Base-by-base conservation (phyloP, 495 filamentous ascomycete species). In the Tuber brumale region DNA sequence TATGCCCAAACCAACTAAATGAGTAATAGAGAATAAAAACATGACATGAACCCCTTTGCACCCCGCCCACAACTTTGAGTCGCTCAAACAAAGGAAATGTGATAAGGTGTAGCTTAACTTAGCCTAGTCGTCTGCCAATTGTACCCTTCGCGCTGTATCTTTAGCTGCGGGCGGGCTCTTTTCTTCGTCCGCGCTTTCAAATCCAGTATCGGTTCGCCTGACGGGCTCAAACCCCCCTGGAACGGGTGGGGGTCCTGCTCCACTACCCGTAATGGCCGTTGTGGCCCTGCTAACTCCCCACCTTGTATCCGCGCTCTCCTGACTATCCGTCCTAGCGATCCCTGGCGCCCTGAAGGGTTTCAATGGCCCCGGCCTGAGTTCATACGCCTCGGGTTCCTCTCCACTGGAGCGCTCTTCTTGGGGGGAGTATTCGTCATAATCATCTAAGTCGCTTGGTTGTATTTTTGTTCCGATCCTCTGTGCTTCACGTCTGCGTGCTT, bases 401-500 rank as follows among this genome's bases (percentile, higher is more conserved):
- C 76, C 19, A 69, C 77, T n/a, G 73, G 79, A 72, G 70, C 57
- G 23, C 70, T 66, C 57, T 66, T 27, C 44, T 21, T 79, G 78
- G 44, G 70, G 39, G 39, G 45, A 75, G 39, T 79, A 76, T 35
- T 70, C 72, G 9, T 45, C 18, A 43, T 76, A 76, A 41, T 72
- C 70, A 44, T 80, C 78, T 12, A 57, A 76, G 37, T 74, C 78
- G 31, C 41, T 41, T 70, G 73, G 78, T 61, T 27, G 78, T 43
- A 31, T 46, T n/a, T 61, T 73, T 19, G 66, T 18, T 35, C 57
- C 27, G 57, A 66, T 66, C 45, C 73, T 76, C 23, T 80, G 78
- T n/a, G 73, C 70, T 73, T 80, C 78, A 46, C 78, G 78, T 80
- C 76, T 80, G 45, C 78, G 78, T 70, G 78, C 78, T 80, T 80